These are phyloP conservation scores for Colletotrichum kahawae DNA, from an alignment of 2,329 filamentous ascomycete genomes.

Conservation along the genomic window DNA sequence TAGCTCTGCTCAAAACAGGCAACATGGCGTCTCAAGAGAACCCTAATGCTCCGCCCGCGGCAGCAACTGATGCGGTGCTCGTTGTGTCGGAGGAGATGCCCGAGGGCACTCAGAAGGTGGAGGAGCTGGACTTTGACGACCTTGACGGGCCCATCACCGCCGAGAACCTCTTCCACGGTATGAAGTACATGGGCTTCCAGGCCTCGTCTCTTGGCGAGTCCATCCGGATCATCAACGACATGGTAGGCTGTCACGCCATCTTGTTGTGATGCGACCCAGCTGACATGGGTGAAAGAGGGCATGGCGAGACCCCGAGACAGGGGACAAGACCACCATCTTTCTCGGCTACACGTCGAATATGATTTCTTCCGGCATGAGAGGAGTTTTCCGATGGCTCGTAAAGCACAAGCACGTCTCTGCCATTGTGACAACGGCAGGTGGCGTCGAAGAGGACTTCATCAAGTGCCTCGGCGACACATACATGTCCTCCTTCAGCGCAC, in stretches of 20 bases:
- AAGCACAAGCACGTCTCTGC: constrained; percentile 91
- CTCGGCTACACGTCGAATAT: constrained; percentile 97
- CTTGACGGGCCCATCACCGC: constrained; percentile 81
- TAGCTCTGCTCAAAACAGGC: not conserved
- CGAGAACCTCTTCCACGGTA: constrained; percentile 80
- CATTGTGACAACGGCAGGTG: constrained; percentile 94
- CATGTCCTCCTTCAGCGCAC: constrained; percentile 81
- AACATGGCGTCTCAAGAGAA: constrained; percentile 33
- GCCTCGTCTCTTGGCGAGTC: constrained; percentile 81
- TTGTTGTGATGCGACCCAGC: constrained; percentile 3
- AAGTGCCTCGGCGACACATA: constrained; percentile 97
- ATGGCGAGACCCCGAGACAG: constrained; percentile 82
- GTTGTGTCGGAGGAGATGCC: constrained; percentile 85
- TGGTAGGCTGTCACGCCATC: constrained; percentile 65
- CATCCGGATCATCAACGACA: constrained; percentile 90
- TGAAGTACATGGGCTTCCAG: constrained; percentile 83
- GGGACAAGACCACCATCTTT: constrained; percentile 87
- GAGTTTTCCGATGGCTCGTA: constrained; percentile 90
- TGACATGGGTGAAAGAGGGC: constrained; percentile 56
- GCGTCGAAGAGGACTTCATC: constrained; percentile 97
- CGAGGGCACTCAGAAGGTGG: constrained; percentile 77
- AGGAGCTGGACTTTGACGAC: constrained; percentile 91
- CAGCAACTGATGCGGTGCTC: constrained; percentile 80
- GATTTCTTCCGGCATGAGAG: constrained; percentile 92
- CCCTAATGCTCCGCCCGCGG: constrained; percentile 56